Conservation (phyloP, 2,329 filamentous ascomycete species). For the Alternaria postmessia region DNA sequence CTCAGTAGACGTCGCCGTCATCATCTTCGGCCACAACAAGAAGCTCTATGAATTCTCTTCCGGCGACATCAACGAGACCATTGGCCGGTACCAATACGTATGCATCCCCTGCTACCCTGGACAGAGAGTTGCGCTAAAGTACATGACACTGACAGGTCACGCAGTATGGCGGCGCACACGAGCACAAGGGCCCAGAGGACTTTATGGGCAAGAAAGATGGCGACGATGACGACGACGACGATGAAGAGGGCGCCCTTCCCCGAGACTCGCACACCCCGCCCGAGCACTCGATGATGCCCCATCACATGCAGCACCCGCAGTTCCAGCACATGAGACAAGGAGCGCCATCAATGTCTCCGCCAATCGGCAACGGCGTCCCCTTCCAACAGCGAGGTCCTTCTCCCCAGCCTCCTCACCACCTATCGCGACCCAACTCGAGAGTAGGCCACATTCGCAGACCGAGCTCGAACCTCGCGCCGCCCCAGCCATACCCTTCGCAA, state of each 20-base stretch:
- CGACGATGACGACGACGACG: slow-evolving; percentile 84
- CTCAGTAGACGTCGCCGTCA: slow-evolving; percentile 97
- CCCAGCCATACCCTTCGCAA: slow-evolving; percentile 67
- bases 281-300: slow-evolving; percentile 64
- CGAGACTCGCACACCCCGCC: slow-evolving; percentile 72
- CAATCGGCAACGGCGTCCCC: slow-evolving; percentile 76
- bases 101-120: slow-evolving; percentile 51
- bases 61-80: slow-evolving; percentile 87
- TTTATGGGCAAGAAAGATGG: slow-evolving; percentile 79
- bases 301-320: slow-evolving; percentile 60
- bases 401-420: slow-evolving; percentile 74
- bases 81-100: slow-evolving; percentile 90
- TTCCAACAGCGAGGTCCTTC: slow-evolving; percentile 79
- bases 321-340: slow-evolving; percentile 84
- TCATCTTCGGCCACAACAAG: slow-evolving; percentile 99
- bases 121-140: slow-evolving; percentile 33
- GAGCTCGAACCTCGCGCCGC: slow-evolving; percentile 75
- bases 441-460: slow-evolving; percentile 75
- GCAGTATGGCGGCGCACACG: slow-evolving; percentile 90
- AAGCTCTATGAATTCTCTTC: slow-evolving; percentile 99
- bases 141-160: slow-evolving; percentile 30
- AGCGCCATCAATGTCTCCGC: slow-evolving; percentile 86
- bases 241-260: slow-evolving; percentile 74
- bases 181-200: slow-evolving; percentile 94
- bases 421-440: slow-evolving; percentile 80